Evolutionary conservation across 352 stramenopile genomes (phyloP).

Genomic region (Phytophthora crassamura): DNA sequence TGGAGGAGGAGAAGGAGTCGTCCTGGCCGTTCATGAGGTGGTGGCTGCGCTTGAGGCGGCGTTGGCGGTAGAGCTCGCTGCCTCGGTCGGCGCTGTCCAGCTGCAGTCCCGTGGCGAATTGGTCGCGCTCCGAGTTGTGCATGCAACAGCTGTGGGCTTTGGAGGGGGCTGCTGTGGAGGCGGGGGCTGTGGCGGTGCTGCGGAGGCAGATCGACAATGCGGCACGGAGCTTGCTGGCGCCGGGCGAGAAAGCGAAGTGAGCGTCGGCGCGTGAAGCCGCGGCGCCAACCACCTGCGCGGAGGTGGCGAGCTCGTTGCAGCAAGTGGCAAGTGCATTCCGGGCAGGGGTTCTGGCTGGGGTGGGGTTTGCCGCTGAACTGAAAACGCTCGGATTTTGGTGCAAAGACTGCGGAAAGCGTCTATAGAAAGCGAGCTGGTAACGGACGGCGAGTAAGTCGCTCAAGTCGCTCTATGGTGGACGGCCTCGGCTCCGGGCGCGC

Average conservation of each 20-base stretch:
- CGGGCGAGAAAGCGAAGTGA: constrained; percentile 41
- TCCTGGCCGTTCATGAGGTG: constrained; percentile 43
- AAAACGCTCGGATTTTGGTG: constrained; percentile 45
- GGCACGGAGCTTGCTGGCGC: constrained; percentile 23
- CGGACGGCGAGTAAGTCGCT: constrained; percentile 23
- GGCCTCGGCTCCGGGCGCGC: background rate
- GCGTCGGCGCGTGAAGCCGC: constrained; percentile 23
- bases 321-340: constrained; percentile 46
- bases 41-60: constrained; percentile 39
- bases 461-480: constrained; percentile 24
- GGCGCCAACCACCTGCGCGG: constrained; percentile 36
- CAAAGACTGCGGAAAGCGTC: constrained; percentile 32
- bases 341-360: constrained; percentile 40
- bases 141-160: constrained; percentile 25
- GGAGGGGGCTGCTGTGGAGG: constrained; percentile 6
- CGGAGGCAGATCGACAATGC: too few species aligned
- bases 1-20: constrained; percentile 44
- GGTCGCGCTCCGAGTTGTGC: constrained; percentile 41
- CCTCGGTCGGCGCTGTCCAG: constrained; percentile 35
- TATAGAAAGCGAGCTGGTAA: constrained; percentile 24
- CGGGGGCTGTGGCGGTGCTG: background rate
- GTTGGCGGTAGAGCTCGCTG: constrained; percentile 42
- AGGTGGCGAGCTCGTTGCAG: constrained; percentile 53
- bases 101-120: constrained; percentile 39
- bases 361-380: constrained; percentile 39